phyloP scores from a whole-genome alignment of 2,329 filamentous ascomycete genomes.

The Saccharata proteae region DNA sequence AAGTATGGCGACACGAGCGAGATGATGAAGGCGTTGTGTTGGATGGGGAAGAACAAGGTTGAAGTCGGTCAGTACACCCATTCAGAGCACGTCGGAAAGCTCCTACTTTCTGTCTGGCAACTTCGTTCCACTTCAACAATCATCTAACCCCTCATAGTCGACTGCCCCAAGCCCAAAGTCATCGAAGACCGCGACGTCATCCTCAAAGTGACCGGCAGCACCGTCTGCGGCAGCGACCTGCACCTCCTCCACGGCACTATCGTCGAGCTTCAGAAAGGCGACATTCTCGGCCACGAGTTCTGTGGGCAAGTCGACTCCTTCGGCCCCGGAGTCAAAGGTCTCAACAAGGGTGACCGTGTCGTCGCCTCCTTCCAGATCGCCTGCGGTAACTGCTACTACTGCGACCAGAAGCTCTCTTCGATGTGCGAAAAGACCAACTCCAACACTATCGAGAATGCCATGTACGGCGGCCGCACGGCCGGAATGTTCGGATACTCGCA shows the following conservation, averaged over 20 bases:
- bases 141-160: slow-evolving; percentile 32
- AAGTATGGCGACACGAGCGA: slow-evolving; percentile 24
- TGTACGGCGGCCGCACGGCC: slow-evolving; percentile 69
- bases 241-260: slow-evolving; percentile 41
- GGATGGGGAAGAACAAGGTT: slow-evolving; percentile 68
- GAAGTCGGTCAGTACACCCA: slow-evolving; percentile 40
- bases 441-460: slow-evolving; percentile 56
- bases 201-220: slow-evolving; percentile 59
- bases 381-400: slow-evolving; percentile 57
- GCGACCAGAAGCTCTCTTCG: slow-evolving; percentile 64
- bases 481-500: slow-evolving; percentile 50
- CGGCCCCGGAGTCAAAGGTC: slow-evolving; percentile 29
- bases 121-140: not conserved
- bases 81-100: too few species aligned
- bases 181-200: slow-evolving; percentile 68
- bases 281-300: slow-evolving; percentile 42
- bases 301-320: slow-evolving; percentile 38
- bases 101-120: not conserved
- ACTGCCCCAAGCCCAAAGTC: slow-evolving; percentile 58
- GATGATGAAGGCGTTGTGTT: slow-evolving; percentile 69
- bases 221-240: slow-evolving; percentile 49
- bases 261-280: slow-evolving; percentile 38
- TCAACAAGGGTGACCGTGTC: slow-evolving; percentile 45
- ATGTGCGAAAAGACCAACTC: slow-evolving; percentile 72
- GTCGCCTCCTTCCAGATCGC: slow-evolving; percentile 84